Evolutionary conservation across 768 basidiomycete genomes (phyloP).

Genomic region (Suillus discolor): DNA sequence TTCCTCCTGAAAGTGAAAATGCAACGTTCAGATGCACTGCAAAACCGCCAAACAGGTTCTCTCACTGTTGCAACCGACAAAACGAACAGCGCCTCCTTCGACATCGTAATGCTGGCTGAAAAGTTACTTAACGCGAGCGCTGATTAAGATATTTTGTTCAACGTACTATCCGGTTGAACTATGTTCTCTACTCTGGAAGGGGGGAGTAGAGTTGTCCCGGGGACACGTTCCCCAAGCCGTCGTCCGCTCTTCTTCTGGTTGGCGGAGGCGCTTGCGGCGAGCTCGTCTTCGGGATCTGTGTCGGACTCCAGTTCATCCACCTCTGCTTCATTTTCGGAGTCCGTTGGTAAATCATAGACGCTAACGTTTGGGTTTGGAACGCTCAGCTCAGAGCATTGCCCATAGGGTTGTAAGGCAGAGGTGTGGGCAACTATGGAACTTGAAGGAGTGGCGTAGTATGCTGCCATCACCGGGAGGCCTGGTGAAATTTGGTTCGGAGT

Average conservation of each 20-base stretch:
- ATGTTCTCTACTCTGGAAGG: slow-evolving; percentile 72
- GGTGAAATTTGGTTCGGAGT: background rate
- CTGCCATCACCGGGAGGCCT: slow-evolving; percentile 24
- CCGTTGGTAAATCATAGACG: slow-evolving; percentile 35
- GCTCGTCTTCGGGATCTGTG: slow-evolving; percentile 29
- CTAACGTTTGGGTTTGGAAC: slow-evolving; percentile 25
- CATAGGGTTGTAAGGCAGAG: slow-evolving; percentile 35
- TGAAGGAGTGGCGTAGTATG: slow-evolving; percentile 32
- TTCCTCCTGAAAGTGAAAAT: slow-evolving; percentile 61
- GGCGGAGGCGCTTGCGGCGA: slow-evolving; percentile 25
- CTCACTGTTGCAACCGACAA: slow-evolving; percentile 76
- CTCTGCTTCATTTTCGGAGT: slow-evolving; percentile 36
- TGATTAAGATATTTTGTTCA: background rate
- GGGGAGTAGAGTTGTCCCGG: slow-evolving; percentile 71
- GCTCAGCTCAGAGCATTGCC: slow-evolving; percentile 26
- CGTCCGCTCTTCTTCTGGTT: slow-evolving; percentile 31
- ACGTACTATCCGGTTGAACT: slow-evolving; percentile 74
- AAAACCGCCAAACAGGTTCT: slow-evolving; percentile 23
- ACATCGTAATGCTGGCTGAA: slow-evolving; percentile 58
- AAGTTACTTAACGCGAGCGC: background rate
- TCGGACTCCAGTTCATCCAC: slow-evolving; percentile 38
- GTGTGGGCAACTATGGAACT: slow-evolving; percentile 28
- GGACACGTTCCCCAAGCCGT: slow-evolving; percentile 45
- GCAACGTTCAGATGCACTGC: slow-evolving; percentile 6
- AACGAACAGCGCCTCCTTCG: slow-evolving; percentile 75